Evolutionary conservation across 2,329 filamentous ascomycete species (phyloP).

Genomic region (Zymoseptoria passerinii): DNA sequence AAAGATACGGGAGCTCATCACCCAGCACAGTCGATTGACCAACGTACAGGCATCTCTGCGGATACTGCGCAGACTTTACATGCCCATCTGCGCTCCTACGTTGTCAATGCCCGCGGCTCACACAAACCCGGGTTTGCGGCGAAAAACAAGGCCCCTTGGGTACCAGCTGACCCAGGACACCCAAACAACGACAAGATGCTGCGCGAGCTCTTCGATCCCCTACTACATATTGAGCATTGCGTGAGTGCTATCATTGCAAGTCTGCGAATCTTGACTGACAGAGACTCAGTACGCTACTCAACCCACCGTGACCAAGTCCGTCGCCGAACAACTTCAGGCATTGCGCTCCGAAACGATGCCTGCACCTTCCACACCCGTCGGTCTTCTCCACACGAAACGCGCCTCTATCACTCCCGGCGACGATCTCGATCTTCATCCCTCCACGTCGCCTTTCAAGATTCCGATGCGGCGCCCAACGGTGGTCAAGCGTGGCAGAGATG

Average conservation of each 20-base stretch:
- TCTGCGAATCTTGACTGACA: neutral
- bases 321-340: conserved; percentile 8
- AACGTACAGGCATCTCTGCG: conserved; percentile 9
- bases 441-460: conserved; percentile 12
- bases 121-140: conserved; percentile 12
- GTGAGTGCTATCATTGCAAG: conserved; percentile 8
- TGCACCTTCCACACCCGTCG: conserved; percentile 17
- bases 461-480: conserved; percentile 4
- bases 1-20: neutral
- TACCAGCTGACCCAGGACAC: conserved; percentile 13
- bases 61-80: conserved; percentile 11
- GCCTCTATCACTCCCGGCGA: conserved; percentile 10
- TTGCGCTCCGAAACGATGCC: conserved; percentile 13
- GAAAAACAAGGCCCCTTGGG: conserved; percentile 15
- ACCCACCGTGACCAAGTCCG: neutral
- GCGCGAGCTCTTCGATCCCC: conserved; percentile 22
- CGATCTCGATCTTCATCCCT: conserved; percentile 10
- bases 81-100: conserved; percentile 15
- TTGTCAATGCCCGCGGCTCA: conserved; percentile 12
- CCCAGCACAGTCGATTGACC: conserved; percentile 2
- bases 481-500: conserved; percentile 1
- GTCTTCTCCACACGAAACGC: conserved; percentile 5
- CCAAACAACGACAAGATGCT: conserved; percentile 19
- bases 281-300: conserved; percentile 4
- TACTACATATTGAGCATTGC: conserved; percentile 16